Percentiles rank a stretch among this genome's conserved stretches.
Evolutionary conservation across 1,284 basidiomycete genomes (phyloP).

Genomic region (Phellinidium pouzarii): DNA sequence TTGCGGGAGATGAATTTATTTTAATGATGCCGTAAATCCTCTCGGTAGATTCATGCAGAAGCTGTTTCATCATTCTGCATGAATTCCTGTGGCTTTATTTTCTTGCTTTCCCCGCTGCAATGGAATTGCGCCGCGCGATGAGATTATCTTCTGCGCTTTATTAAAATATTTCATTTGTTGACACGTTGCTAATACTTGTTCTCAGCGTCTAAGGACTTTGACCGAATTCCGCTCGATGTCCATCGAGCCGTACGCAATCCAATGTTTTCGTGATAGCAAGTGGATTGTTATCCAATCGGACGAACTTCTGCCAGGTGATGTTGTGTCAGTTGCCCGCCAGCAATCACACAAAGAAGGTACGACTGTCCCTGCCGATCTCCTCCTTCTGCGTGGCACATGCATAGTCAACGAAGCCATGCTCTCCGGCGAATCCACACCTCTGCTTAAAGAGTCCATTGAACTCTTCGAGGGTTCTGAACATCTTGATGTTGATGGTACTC

Average conservation of each 20-base stretch:
- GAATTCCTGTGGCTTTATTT: too few relatives aligned
- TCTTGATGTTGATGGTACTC: constrained; percentile 77
- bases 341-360: constrained; percentile 58
- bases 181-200: constrained; percentile 18
- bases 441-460: constrained; percentile 89
- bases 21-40: too few relatives aligned
- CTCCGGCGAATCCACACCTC: constrained; percentile 91
- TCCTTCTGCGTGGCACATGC: constrained; percentile 81
- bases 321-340: constrained; percentile 75
- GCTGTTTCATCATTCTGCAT: too few relatives aligned
- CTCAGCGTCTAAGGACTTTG: constrained; percentile 77
- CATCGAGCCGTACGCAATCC: constrained; percentile 81
- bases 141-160: too few relatives aligned
- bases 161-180: not conserved
- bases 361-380: constrained; percentile 84
- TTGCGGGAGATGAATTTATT: too few relatives aligned
- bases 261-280: constrained; percentile 71
- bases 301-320: constrained; percentile 82
- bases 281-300: constrained; percentile 81
- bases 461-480: constrained; percentile 70
- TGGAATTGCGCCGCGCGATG: too few relatives aligned
- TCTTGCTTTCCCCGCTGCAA: too few relatives aligned
- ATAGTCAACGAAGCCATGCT: constrained; percentile 99
- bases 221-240: constrained; percentile 96
- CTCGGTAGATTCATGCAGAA: too few relatives aligned